Conservation (phyloP, 2,329 filamentous ascomycete genomes). For the Amauroascus niger region DNA sequence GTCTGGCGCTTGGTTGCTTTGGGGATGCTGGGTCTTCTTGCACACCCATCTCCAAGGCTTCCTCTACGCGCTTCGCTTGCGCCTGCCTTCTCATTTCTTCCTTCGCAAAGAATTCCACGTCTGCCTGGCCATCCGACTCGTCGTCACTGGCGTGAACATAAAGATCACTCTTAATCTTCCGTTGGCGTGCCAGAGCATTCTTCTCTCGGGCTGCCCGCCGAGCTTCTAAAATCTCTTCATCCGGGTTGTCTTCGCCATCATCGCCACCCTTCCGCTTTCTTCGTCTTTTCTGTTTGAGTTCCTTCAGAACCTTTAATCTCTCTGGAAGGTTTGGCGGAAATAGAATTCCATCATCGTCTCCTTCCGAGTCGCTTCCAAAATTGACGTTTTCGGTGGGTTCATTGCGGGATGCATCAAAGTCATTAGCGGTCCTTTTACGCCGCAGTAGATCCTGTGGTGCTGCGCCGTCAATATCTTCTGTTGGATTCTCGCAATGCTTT, state of each 20-base stretch:
- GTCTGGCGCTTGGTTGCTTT: slow-evolving; percentile 14
- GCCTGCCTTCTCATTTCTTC: slow-evolving; percentile 59
- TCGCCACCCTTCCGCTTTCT: slow-evolving; percentile 43
- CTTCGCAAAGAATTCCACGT: slow-evolving; percentile 64
- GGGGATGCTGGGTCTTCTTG: slow-evolving; percentile 18
- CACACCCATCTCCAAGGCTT: slow-evolving; percentile 38
- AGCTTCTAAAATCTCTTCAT: slow-evolving; percentile 51
- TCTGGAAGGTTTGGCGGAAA: slow-evolving; percentile 51
- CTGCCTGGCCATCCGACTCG: slow-evolving; percentile 68
- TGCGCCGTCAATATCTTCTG: slow-evolving; percentile 64
- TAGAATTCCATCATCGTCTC: slow-evolving; percentile 51
- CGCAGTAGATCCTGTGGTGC: slow-evolving; percentile 70
- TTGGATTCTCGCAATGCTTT: slow-evolving; percentile 67
- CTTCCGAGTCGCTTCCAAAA: slow-evolving; percentile 62
- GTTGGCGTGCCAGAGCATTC: slow-evolving; percentile 64
- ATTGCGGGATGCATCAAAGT: slow-evolving; percentile 25
- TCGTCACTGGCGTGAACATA: slow-evolving; percentile 81
- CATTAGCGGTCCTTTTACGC: slow-evolving; percentile 49
- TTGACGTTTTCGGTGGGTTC: slow-evolving; percentile 41
- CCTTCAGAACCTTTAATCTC: slow-evolving; percentile 45
- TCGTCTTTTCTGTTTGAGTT: slow-evolving; percentile 52
- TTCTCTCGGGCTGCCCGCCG: slow-evolving; percentile 53
- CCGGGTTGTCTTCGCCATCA: slow-evolving; percentile 47
- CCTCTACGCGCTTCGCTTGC: slow-evolving; percentile 42
- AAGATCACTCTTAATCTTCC: slow-evolving; percentile 72